phyloP scores from a whole-genome alignment of 2,329 filamentous ascomycete species.

The Colletotrichum eleusines region DNA sequence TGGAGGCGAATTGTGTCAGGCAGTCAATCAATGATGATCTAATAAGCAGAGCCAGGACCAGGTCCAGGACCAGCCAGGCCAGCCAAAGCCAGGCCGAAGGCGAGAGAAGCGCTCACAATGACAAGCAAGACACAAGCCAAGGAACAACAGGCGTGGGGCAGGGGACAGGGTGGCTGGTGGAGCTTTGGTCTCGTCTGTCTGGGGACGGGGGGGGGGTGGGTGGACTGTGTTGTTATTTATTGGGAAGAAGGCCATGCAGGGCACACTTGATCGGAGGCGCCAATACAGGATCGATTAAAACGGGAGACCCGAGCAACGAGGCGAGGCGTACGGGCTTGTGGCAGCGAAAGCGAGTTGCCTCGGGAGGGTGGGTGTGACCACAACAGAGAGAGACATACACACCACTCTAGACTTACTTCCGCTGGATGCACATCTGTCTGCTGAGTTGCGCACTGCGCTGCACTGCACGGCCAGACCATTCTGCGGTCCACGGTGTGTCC shows the following conservation, averaged over 20 bases:
- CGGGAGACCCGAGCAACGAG: conserved; percentile 31
- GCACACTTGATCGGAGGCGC: conserved; percentile 37
- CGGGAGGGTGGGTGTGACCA: conserved; percentile 29
- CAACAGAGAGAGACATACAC: conserved; percentile 14
- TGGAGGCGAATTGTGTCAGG: conserved; percentile 41
- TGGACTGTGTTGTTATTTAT: conserved; percentile 24
- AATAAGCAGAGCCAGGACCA: conserved; percentile 39
- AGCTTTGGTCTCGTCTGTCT: conserved; percentile 17
- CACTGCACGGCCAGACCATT: conserved; percentile 39
- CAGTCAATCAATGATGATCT: conserved; percentile 40
- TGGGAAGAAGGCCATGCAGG: conserved; percentile 33
- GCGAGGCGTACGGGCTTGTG: conserved; percentile 19
- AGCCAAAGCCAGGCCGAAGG: conserved; percentile 37
- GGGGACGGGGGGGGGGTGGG: conserved; percentile 4
- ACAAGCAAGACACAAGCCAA: conserved; percentile 40
- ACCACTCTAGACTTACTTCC: background rate
- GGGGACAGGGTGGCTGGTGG: conserved; percentile 41
- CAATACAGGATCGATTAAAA: conserved; percentile 37
- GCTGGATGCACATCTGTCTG: conserved; percentile 15
- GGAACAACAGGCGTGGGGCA: conserved; percentile 37
- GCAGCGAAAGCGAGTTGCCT: background rate
- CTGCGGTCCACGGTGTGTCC: conserved; percentile 29
- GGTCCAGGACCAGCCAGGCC: conserved; percentile 29
- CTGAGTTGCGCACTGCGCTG: conserved; percentile 28
- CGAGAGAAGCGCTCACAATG: conserved; percentile 42